phyloP scores from a whole-genome alignment of 106 monocot genomes.

The Dendrobium nobile region DNA sequence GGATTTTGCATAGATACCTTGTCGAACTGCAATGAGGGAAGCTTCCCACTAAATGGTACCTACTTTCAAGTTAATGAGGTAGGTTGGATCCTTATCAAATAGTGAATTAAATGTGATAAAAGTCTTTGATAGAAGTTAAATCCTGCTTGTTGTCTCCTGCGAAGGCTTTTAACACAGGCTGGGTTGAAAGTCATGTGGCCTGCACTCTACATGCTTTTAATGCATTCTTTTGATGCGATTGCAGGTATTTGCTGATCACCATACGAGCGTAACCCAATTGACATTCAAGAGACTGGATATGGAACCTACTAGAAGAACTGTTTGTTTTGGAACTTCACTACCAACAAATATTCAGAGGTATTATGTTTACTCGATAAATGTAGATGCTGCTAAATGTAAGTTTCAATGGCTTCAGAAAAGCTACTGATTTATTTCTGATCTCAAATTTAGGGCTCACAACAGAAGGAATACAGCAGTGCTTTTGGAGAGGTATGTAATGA shows the following conservation, averaged over 20 bases:
- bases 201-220: not conserved
- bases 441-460: constrained; percentile 22
- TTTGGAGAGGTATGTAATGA: constrained; percentile 30
- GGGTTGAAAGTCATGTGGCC: not conserved
- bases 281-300: constrained; percentile 42
- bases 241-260: constrained; percentile 64
- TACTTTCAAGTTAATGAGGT: constrained; percentile 34
- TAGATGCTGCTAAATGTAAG: not conserved
- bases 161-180: not conserved
- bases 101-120: not conserved
- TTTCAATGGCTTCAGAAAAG: not conserved
- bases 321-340: constrained; percentile 31
- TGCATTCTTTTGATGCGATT: not conserved
- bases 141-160: not conserved
- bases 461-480: constrained; percentile 24
- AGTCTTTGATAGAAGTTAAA: not conserved
- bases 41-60: constrained; percentile 30
- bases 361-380: not conserved
- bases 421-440: not conserved
- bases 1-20: constrained; percentile 22
- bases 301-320: constrained; percentile 50
- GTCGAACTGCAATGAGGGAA: constrained; percentile 29
- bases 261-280: constrained; percentile 39
- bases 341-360: constrained; percentile 56
- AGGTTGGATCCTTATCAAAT: not conserved